phyloP scores from a whole-genome alignment of 2,329 filamentous ascomycete species.

The Alternaria arbusti region DNA sequence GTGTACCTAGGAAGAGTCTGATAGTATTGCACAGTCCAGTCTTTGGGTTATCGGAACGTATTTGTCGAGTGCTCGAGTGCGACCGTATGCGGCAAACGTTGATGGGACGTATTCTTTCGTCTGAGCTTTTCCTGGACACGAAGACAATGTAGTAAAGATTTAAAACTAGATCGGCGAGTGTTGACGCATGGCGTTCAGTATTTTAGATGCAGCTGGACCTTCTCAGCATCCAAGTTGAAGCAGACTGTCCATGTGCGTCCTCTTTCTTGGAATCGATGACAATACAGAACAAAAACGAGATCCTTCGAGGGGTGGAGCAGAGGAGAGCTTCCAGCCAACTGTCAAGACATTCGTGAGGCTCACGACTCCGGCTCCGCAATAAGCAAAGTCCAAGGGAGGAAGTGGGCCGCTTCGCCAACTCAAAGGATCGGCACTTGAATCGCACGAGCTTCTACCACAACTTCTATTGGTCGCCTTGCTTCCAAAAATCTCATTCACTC shows the following conservation, averaged over 20 bases:
- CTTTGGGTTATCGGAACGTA: background rate
- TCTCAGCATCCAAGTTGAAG: background rate
- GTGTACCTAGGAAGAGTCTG: background rate
- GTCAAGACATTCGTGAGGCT: background rate
- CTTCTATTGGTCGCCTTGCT: background rate
- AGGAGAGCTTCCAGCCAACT: background rate
- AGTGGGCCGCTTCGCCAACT: background rate
- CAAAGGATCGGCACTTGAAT: background rate
- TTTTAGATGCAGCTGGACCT: background rate
- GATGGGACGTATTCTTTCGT: background rate
- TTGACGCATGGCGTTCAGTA: background rate
- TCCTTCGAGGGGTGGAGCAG: background rate
- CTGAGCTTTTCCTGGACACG: background rate
- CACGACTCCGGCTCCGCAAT: background rate
- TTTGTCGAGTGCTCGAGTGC: background rate
- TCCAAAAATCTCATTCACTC: background rate
- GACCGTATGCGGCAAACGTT: background rate
- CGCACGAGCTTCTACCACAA: background rate
- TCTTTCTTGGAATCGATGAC: background rate
- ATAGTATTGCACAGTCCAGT: background rate
- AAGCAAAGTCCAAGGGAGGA: background rate
- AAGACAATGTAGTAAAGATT: background rate
- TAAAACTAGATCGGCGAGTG: background rate
- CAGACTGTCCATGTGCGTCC: background rate
- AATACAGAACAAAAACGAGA: background rate